Evolutionary conservation across 179 eudicot species (phyloP).

Genomic region (Vitellaria paradoxa): DNA sequence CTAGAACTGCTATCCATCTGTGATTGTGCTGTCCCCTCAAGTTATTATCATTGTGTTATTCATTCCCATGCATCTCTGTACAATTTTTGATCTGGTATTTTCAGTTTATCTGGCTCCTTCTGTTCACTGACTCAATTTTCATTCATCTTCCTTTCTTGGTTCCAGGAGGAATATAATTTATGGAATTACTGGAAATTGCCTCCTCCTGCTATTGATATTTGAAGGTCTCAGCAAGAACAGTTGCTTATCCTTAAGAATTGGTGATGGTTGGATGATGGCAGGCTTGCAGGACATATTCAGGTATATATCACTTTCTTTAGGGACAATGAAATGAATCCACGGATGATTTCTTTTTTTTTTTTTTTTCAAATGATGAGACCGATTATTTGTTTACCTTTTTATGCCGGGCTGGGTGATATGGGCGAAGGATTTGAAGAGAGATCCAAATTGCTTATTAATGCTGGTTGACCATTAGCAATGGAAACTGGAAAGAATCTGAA

Average conservation of each 20-base stretch:
- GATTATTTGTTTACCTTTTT: too few relatives aligned
- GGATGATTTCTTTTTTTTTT: too few relatives aligned
- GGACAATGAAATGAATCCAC: too few relatives aligned
- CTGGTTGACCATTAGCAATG: background rate
- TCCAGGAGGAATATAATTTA: too few relatives aligned
- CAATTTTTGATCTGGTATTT: background rate
- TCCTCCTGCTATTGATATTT: too few relatives aligned
- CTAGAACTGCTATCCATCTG: too few relatives aligned
- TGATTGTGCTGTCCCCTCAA: too few relatives aligned
- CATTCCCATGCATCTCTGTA: background rate
- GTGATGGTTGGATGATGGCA: constrained; percentile 8
- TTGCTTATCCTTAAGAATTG: background rate
- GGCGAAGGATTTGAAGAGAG: constrained; percentile 1
- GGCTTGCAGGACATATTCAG: constrained; percentile 11
- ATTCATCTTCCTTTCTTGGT: background rate
- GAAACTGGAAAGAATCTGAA: background rate
- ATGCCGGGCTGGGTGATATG: background rate
- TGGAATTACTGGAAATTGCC: too few relatives aligned
- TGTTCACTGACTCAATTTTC: constrained; percentile 8
- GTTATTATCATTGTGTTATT: background rate
- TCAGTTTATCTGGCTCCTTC: background rate
- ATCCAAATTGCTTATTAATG: background rate
- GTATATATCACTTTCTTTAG: too few relatives aligned
- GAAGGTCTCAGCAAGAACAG: too few relatives aligned
- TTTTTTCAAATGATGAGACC: too few relatives aligned